Evolutionary conservation across 1,284 basidiomycete species (phyloP).

Genomic region (Ganoderma resinaceum): DNA sequence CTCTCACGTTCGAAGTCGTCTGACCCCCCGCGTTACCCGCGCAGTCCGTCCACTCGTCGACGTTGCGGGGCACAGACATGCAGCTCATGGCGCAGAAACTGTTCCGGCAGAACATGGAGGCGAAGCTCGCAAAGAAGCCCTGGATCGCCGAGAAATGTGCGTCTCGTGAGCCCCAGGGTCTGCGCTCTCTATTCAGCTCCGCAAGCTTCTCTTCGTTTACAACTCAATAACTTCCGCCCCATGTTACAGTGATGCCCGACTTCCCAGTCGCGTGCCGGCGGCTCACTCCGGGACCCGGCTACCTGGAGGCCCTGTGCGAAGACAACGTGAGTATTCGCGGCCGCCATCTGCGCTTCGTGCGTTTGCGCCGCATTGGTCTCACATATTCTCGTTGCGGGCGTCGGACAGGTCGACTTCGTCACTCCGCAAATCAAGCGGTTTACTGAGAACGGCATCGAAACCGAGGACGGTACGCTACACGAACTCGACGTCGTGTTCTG

Average conservation of each 20-base stretch:
- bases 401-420: slow-evolving; percentile 58
- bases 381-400: background rate
- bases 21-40: background rate
- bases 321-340: slow-evolving; percentile 58
- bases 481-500: slow-evolving; percentile 61
- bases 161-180: slow-evolving; percentile 26
- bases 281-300: slow-evolving; percentile 71
- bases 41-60: slow-evolving; percentile 55
- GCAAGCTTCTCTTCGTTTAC: background rate
- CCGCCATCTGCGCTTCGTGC: background rate
- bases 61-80: slow-evolving; percentile 50
- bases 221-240: background rate
- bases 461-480: slow-evolving; percentile 56
- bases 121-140: slow-evolving; percentile 60
- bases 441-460: slow-evolving; percentile 62
- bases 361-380: background rate
- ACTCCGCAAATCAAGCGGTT: slow-evolving; percentile 56
- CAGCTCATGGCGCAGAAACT: slow-evolving; percentile 47
- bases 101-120: slow-evolving; percentile 56
- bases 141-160: slow-evolving; percentile 64
- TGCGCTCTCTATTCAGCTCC: background rate
- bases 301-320: slow-evolving; percentile 66
- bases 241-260: slow-evolving; percentile 56
- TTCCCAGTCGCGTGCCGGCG: slow-evolving; percentile 65
- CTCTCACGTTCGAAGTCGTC: background rate